Evolutionary conservation across 1,284 basidiomycete genomes (phyloP).

Genomic region (Neonothopanus nambi): DNA sequence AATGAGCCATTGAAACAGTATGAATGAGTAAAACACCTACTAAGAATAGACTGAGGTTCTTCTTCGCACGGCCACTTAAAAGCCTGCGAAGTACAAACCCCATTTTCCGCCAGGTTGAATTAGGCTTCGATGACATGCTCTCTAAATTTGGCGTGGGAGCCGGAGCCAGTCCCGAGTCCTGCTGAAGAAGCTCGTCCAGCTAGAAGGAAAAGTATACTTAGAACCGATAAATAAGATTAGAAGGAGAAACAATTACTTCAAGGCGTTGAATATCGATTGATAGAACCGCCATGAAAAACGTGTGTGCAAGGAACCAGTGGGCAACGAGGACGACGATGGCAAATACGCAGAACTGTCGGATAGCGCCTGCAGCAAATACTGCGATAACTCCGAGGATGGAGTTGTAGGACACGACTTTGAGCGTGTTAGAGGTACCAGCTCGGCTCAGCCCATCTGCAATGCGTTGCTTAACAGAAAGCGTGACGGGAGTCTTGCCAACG

Average conservation of each 20-base stretch:
- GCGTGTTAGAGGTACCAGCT: constrained; percentile 88
- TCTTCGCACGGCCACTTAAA: constrained; percentile 71
- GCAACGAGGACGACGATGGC: constrained; percentile 93
- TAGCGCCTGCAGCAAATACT: constrained; percentile 76
- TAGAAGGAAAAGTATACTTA: constrained; percentile 28
- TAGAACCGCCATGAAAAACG: constrained; percentile 88
- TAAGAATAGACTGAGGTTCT: constrained; percentile 79
- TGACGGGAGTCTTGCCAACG: constrained; percentile 87
- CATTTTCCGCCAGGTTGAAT: constrained; percentile 46
- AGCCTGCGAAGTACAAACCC: constrained; percentile 46
- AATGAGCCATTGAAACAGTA: constrained; percentile 7
- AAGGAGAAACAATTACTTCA: constrained; percentile 50
- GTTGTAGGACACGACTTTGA: constrained; percentile 90
- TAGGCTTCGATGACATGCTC: constrained; percentile 31
- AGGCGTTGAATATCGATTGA: constrained; percentile 90
- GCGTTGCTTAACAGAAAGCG: constrained; percentile 88
- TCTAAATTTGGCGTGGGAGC: constrained; percentile 28
- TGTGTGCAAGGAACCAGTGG: constrained; percentile 94
- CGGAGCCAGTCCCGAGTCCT: constrained; percentile 55
- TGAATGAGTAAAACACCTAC: constrained; percentile 41
- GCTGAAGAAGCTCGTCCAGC: constrained; percentile 78
- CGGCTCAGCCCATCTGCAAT: constrained; percentile 87
- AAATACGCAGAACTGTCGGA: constrained; percentile 92
- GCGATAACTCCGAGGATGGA: constrained; percentile 80
- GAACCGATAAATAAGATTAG: constrained; percentile 1